A percentile compares a stretch with the other conserved stretches of the same genome.
These are phyloP conservation scores for Cyclocybe aegerita DNA, from an alignment of 768 basidiomycete genomes.

Conservation along the genomic window DNA sequence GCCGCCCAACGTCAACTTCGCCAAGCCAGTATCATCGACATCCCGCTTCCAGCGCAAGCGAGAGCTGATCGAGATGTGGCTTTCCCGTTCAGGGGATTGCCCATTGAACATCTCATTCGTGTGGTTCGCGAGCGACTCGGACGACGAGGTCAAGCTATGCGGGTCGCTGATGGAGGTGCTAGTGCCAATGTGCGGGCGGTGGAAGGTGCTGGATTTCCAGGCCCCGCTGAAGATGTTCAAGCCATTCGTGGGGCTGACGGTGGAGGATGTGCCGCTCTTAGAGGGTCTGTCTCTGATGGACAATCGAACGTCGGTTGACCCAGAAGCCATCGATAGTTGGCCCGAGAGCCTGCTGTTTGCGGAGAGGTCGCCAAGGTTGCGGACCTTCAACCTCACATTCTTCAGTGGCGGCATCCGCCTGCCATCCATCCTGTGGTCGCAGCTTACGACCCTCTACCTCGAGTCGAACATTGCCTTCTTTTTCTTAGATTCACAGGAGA, in stretches of 20 bases:
- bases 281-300: constrained; percentile 24
- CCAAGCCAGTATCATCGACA: constrained; percentile 16
- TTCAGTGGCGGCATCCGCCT: constrained; percentile 26
- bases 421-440: constrained; percentile 23
- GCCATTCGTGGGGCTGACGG: constrained; percentile 21
- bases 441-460: constrained; percentile 24
- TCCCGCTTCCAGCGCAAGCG: constrained; percentile 21
- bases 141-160: constrained; percentile 22
- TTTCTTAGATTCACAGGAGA: constrained; percentile 21
- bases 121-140: constrained; percentile 26
- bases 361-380: constrained; percentile 15
- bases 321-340: constrained; percentile 19
- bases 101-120: constrained; percentile 25
- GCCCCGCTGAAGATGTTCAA: constrained; percentile 26
- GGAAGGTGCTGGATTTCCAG: constrained; percentile 25
- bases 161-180: constrained; percentile 20
- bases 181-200: constrained; percentile 19
- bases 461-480: constrained; percentile 29
- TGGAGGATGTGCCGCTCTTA: constrained; percentile 22
- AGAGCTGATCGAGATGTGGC: constrained; percentile 24
- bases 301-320: constrained; percentile 21
- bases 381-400: constrained; percentile 24
- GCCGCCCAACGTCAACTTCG: constrained; percentile 22
- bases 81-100: constrained; percentile 22
- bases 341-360: constrained; percentile 22